These are phyloP conservation scores for Phytophthora pistaciae DNA, from an alignment of 352 stramenopile genomes.

Conservation along the genomic window DNA sequence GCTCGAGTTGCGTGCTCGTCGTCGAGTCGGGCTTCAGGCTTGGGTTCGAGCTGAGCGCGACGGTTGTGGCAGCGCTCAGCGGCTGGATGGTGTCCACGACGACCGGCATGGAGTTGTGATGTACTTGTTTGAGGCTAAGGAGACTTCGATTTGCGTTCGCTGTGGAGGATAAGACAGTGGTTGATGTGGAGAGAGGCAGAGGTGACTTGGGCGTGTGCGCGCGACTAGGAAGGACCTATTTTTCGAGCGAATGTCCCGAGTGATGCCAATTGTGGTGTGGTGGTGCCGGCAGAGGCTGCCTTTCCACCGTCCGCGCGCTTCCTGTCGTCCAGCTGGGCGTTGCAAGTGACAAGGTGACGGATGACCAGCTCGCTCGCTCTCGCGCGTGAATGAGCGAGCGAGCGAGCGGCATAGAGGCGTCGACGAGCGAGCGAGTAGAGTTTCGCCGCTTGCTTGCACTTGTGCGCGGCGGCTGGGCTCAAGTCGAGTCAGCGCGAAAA, in stretches of 20 bases:
- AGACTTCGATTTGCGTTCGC: not conserved
- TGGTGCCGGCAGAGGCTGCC: slow-evolving; percentile 27
- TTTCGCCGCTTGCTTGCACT: slow-evolving; percentile 14
- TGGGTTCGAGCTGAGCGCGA: slow-evolving; percentile 28
- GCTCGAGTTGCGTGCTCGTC: slow-evolving; percentile 34
- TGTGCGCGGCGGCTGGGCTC: not conserved
- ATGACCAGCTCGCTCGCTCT: slow-evolving; percentile 27
- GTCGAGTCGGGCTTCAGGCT: slow-evolving; percentile 35
- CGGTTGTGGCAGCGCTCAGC: slow-evolving; percentile 29
- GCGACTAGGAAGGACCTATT: slow-evolving; percentile 7
- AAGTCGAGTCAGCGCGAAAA: not conserved
- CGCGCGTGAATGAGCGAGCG: too few relatives aligned
- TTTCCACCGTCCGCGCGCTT: slow-evolving; percentile 20
- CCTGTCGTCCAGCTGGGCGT: slow-evolving; percentile 31
- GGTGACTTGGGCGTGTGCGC: not conserved
- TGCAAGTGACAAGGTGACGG: slow-evolving; percentile 30
- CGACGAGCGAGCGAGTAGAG: slow-evolving; percentile 1
- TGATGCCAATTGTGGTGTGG: slow-evolving; percentile 23
- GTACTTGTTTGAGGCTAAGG: not conserved
- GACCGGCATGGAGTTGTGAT: slow-evolving; percentile 23
- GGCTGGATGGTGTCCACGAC: slow-evolving; percentile 42
- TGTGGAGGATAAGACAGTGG: slow-evolving; percentile 16
- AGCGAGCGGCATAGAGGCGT: slow-evolving; percentile 32
- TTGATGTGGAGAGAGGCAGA: not conserved
- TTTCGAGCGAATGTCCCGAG: not conserved